phyloP scores from a whole-genome alignment of 1,284 basidiomycete genomes.

The Mycocalia duriaeana region DNA sequence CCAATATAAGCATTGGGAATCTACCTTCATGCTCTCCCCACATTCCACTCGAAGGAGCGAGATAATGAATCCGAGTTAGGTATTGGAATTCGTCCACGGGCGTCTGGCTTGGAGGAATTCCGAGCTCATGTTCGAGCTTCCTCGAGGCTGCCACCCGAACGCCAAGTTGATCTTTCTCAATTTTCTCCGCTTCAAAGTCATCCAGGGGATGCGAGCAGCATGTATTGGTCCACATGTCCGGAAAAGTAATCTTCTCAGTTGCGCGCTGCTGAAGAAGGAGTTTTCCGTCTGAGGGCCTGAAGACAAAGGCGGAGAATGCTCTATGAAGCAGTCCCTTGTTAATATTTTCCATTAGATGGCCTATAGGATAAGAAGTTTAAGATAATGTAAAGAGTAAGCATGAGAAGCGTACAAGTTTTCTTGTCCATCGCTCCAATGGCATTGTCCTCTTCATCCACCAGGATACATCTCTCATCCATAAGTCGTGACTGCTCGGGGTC shows the following conservation, averaged over 20 bases:
- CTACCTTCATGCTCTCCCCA: conserved; percentile 99
- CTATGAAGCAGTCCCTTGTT: conserved; percentile 92
- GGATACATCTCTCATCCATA: conserved; percentile 97
- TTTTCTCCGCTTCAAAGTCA: conserved; percentile 81
- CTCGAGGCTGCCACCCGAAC: conserved; percentile 87
- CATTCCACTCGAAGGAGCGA: conserved; percentile 86
- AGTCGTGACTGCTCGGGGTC: conserved; percentile 80
- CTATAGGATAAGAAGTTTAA: conserved; percentile 42
- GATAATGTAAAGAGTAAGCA: no score
- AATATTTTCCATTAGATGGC: conserved; percentile 98
- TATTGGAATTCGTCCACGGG: conserved; percentile 89
- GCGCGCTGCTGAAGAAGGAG: conserved; percentile 95
- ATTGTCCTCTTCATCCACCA: conserved; percentile 87
- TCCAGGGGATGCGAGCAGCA: conserved; percentile 97
- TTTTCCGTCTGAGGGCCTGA: conserved; percentile 90
- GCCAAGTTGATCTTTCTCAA: conserved; percentile 78
- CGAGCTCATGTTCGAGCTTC: conserved; percentile 96
- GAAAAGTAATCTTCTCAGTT: conserved; percentile 98
- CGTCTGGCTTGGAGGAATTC: conserved; percentile 78
- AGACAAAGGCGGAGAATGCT: conserved; percentile 97
- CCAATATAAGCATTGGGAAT: neutral
- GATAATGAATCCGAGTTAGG: conserved; percentile 94
- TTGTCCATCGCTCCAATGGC: conserved; percentile 92
- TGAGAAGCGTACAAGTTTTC: conserved; percentile 93
- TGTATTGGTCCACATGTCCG: conserved; percentile 99